A percentile compares a stretch with the other conserved stretches of the same genome.
phyloP scores from a whole-genome alignment of 2,329 filamentous ascomycete genomes.

The Aspergillus fumigatus region DNA sequence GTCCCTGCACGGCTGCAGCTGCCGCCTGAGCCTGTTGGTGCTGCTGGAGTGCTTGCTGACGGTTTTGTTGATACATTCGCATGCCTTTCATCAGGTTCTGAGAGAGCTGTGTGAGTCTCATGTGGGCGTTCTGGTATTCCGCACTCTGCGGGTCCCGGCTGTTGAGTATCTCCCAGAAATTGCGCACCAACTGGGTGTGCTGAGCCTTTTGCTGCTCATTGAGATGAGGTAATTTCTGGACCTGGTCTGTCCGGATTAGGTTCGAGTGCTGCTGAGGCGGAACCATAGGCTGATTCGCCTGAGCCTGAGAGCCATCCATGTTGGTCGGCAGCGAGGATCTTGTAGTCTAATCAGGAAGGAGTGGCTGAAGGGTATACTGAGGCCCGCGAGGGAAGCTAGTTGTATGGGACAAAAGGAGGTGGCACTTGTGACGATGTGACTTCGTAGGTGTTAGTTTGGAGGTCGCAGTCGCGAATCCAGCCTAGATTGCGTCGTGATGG shows the following conservation, averaged over 20 bases:
- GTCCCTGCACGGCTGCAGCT: conserved; percentile 14
- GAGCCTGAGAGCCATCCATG: conserved; percentile 33
- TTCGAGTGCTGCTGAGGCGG: conserved; percentile 39
- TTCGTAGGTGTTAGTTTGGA: neutral
- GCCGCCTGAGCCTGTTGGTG: conserved; percentile 27
- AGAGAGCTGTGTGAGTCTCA: conserved; percentile 49
- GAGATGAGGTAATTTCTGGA: conserved; percentile 50
- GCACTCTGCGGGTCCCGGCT: conserved; percentile 44
- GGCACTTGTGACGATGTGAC: neutral
- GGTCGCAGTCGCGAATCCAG: neutral
- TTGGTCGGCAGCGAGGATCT: conserved; percentile 1
- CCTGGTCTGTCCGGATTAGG: conserved; percentile 50
- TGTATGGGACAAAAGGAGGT: neutral
- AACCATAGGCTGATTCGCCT: conserved; percentile 27
- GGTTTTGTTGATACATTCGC: conserved; percentile 42
- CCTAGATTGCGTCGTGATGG: neutral
- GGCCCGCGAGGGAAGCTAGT: neutral
- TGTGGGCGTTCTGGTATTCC: conserved; percentile 48
- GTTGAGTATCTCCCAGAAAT: conserved; percentile 52
- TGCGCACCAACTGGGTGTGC: conserved; percentile 51
- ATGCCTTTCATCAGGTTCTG: conserved; percentile 50
- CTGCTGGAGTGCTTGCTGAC: conserved; percentile 30
- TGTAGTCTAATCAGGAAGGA: too few relatives aligned
- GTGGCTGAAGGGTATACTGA: neutral
- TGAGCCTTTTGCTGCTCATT: conserved; percentile 52